Evolutionary conservation across 2,329 filamentous ascomycete species (phyloP).

Genomic region (Teratosphaeria destructans): DNA sequence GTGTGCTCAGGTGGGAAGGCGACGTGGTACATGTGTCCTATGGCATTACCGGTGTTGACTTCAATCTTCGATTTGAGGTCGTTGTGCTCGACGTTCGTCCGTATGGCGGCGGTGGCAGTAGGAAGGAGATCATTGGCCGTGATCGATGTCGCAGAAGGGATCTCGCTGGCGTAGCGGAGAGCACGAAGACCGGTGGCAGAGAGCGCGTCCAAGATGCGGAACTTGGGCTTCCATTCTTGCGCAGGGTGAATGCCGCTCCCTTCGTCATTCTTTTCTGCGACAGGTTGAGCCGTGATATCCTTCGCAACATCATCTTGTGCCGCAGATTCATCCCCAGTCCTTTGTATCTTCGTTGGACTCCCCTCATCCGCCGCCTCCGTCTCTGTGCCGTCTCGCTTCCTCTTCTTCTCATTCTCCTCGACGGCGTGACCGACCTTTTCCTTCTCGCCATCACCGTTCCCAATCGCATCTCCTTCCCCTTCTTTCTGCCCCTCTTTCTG

Average conservation of each 20-base stretch:
- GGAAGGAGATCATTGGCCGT: constrained; percentile 77
- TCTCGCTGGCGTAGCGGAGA: constrained; percentile 80
- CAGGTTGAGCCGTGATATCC: not conserved
- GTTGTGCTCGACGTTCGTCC: constrained; percentile 77
- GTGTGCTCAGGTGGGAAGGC: constrained; percentile 22
- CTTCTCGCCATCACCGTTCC: constrained; percentile 1
- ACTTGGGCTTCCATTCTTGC: constrained; percentile 33
- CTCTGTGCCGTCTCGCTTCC: not conserved
- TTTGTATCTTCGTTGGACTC: not conserved
- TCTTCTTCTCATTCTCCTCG: not conserved
- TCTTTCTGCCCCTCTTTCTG: constrained; percentile 13
- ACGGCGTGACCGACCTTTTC: constrained; percentile 2
- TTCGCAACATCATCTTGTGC: not conserved
- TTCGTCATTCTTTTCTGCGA: not conserved
- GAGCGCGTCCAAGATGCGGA: constrained; percentile 87
- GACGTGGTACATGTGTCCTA: constrained; percentile 76
- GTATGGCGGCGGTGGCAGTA: constrained; percentile 50
- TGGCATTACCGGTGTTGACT: constrained; percentile 69
- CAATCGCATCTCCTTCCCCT: constrained; percentile 5
- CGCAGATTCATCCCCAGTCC: not conserved
- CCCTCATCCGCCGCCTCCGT: not conserved
- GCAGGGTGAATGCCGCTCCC: not conserved
- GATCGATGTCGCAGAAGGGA: constrained; percentile 44
- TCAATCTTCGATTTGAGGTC: constrained; percentile 59
- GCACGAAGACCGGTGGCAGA: constrained; percentile 90